Conservation (phyloP, 1,284 basidiomycete species). For the Melampsora larici-populina region DNA sequence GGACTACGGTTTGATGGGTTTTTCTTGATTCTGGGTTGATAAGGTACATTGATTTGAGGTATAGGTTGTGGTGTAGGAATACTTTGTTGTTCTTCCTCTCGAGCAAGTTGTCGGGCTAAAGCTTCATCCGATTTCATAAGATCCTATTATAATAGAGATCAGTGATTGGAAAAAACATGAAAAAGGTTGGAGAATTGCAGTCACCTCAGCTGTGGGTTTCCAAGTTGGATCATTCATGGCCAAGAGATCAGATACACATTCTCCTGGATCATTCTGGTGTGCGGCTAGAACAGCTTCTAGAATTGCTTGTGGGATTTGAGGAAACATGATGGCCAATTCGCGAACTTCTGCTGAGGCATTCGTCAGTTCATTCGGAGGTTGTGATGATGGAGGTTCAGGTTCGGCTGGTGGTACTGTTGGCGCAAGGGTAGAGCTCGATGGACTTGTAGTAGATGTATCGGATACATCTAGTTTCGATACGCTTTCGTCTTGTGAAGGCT, state of each 20-base stretch:
- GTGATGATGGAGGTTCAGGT: background rate
- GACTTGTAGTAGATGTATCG: no score
- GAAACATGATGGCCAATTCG: slow-evolving; percentile 32
- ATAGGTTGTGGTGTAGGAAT: background rate
- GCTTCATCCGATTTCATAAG: slow-evolving; percentile 28
- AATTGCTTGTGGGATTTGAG: slow-evolving; percentile 36
- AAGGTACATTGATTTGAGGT: slow-evolving; percentile 30
- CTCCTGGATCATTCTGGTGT: slow-evolving; percentile 16
- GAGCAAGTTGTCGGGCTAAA: slow-evolving; percentile 34
- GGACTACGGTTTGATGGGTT: slow-evolving; percentile 19
- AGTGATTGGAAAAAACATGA: no score
- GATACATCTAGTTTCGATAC: no score
- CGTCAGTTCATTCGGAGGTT: background rate
- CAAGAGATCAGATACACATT: slow-evolving; percentile 35
- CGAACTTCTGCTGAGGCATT: slow-evolving; percentile 10
- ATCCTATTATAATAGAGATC: no score
- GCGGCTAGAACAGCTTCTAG: slow-evolving; percentile 32
- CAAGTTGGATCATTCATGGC: slow-evolving; percentile 39
- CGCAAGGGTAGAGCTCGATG: no score
- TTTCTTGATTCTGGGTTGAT: slow-evolving; percentile 30
- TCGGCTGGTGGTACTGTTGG: background rate
- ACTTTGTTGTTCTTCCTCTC: slow-evolving; percentile 27
- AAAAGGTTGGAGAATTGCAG: background rate
- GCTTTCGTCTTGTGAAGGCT: no score
- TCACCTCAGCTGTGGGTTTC: slow-evolving; percentile 23